phyloP scores from a whole-genome alignment of 805 yeast species.

The Wickerhamiella cacticola region DNA sequence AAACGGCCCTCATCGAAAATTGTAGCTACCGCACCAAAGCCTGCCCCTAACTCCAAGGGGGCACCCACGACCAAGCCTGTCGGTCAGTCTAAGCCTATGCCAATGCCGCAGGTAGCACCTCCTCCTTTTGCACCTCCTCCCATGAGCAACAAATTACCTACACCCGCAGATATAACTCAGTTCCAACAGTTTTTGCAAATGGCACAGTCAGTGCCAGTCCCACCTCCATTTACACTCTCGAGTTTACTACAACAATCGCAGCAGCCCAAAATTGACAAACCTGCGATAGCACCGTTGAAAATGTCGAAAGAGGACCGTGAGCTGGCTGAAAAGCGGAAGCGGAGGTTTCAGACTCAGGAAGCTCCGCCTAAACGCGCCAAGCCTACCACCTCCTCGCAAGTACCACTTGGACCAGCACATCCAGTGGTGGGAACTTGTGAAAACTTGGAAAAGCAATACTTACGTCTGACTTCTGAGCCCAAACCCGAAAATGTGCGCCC shows the following conservation, averaged over 20 bases:
- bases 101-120: neutral
- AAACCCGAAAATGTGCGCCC: slow-evolving; percentile 80
- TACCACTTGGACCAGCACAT: slow-evolving; percentile 18
- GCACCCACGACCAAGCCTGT: neutral
- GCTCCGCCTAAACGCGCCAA: neutral
- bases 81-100: neutral
- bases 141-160: neutral
- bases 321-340: neutral
- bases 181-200: neutral
- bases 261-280: neutral
- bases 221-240: neutral
- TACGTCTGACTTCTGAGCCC: slow-evolving; percentile 83
- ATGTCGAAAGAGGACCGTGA: neutral
- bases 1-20: too few relatives aligned
- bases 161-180: neutral
- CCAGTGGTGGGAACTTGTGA: slow-evolving; percentile 51
- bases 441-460: slow-evolving; percentile 60
- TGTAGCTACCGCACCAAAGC: neutral
- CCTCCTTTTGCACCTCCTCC: neutral
- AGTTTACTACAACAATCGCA: neutral
- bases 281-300: neutral
- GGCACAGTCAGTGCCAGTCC: neutral
- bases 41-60: neutral
- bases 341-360: slow-evolving; percentile 2
- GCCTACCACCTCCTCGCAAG: neutral